Evolutionary conservation across 2,329 filamentous ascomycete species (phyloP), one percentile per base, ranked within the genome.

Genomic region (Teratosphaeria pseudoeucalypti): DNA sequence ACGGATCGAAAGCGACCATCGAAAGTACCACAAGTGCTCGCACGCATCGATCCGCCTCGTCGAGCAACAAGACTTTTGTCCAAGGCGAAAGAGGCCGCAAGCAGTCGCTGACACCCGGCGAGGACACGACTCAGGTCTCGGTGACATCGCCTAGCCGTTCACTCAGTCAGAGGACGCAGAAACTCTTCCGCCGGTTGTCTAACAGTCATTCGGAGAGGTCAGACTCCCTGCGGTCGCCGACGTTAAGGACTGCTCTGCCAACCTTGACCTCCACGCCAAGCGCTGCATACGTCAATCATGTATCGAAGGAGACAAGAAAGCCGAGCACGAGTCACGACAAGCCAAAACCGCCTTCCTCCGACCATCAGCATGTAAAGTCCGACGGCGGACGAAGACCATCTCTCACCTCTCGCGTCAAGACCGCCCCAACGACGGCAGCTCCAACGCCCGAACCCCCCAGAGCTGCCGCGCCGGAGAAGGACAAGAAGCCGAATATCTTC

Each of bases 181-280:
- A 61, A 34, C 63, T 73, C 55, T 67, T 73, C 61, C 65, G 71
- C 39, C 70, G 71, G 26, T 65, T 70, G 59, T 71, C 66, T 58
- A 70, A 66, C 58, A 68, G 63, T 26, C 60, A 64, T 16, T 23
- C 58, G 16, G 59, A 60, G 52, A 55, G 34, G 52, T 53, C 57
- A 11, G 55, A 58, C 49, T 54, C 58, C 2, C 6, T 49, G 16
- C 58, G 56, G 11, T 57, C 55, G 16, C 55, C 56, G 23, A 58
- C 61, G 5, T 62, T 64, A 29, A 61, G 59, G 32, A 66, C 64
- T 23, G 64, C 66, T 2, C 52, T 67, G 54, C 64, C 65, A n/a
- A 66, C 61, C 12, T 57, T 67, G 10, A 66, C 66, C 6, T 62
- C 60, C 7, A 65, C 66, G 16, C 64, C 66, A 11, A 64, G 62